Base-by-base conservation (phyloP, 768 basidiomycete species). In the Hypholoma sublateritium region DNA sequence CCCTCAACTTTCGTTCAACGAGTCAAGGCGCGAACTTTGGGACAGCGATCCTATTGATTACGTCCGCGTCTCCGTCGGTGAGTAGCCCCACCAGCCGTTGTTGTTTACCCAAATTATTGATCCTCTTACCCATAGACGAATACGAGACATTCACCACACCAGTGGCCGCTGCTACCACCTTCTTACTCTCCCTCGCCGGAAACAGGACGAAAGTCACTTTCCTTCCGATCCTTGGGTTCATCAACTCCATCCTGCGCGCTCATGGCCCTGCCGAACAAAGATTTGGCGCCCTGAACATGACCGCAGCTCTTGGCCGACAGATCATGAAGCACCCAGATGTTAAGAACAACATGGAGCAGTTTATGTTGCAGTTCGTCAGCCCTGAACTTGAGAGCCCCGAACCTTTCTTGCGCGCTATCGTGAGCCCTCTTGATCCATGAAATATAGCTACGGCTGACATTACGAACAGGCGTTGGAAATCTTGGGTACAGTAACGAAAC, bases 321-420 rank as follows among this genome's bases (percentile, higher is more conserved):
- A 88, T 94, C 63, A 88, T 93, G 85, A 84, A 84, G 52, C 91
- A 93, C 67, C 90, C 91, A 8, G 86, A 90, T 34, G 88, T 93
- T 58, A 87, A 84, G 64, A 74, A 74, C 53, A 84, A 80, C 59
- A 87, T 95, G 81, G 91, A 93, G 69, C 77, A 82, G 22, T 93
- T 95, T 70, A 74, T 93, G 63, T 56, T 87, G 34, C 82, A 82
- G 61, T 84, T 88, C 59, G 88, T 95, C 34, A 78, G 88, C 46
- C 89, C 89, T 9, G 87, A 87, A 68, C 88, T 94, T 62, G 69
- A 77, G 12, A 79, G 79, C 35, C 66, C 75, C 4, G 84, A 93
- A 59, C 84, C 87, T 0, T 93, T 89, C 68, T 77, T 95, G 70
- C 82, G 91, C 48, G 83, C 87, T 14, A 85, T 93, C 51, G 93